Conservation (phyloP, 2,329 filamentous ascomycete species). For the Amauroascus verrucosus region DNA sequence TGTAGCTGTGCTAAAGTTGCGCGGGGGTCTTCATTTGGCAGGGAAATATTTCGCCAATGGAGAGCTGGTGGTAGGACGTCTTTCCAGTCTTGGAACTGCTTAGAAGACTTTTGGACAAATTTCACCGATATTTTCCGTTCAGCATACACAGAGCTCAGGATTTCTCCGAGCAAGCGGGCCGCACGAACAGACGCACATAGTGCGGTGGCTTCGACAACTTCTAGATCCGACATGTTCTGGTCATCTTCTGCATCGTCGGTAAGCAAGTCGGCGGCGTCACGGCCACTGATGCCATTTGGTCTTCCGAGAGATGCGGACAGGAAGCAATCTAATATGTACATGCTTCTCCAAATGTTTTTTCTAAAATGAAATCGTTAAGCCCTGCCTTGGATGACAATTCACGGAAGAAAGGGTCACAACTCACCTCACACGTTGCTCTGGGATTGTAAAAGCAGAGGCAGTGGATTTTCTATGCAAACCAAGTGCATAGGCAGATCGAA, state of each 20-base stretch:
- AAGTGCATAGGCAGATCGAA: constrained; percentile 52
- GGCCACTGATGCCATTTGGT: constrained; percentile 51
- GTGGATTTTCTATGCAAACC: constrained; percentile 54
- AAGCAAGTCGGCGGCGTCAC: constrained; percentile 49
- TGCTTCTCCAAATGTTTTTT: constrained; percentile 51
- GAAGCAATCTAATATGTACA: constrained; percentile 56
- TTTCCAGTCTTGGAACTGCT: constrained; percentile 45
- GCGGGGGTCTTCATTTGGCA: constrained; percentile 33
- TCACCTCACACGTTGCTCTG: constrained; percentile 30
- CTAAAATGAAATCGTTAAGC: constrained; percentile 7
- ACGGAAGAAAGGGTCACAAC: not conserved
- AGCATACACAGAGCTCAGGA: constrained; percentile 51
- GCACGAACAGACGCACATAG: constrained; percentile 50
- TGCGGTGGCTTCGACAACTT: constrained; percentile 31
- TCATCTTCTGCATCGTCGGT: constrained; percentile 23
- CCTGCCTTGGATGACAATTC: not conserved
- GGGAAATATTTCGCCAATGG: constrained; percentile 42
- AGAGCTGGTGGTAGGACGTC: constrained; percentile 41
- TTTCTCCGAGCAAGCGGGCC: constrained; percentile 48
- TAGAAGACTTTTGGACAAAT: constrained; percentile 48
- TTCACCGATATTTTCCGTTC: constrained; percentile 49
- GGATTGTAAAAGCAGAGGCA: constrained; percentile 42
- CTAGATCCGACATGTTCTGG: constrained; percentile 1
- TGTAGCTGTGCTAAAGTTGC: constrained; percentile 53
- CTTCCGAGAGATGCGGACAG: constrained; percentile 53